Conservation (phyloP, 2,329 filamentous ascomycete genomes). For the Colletotrichum sp. region DNA sequence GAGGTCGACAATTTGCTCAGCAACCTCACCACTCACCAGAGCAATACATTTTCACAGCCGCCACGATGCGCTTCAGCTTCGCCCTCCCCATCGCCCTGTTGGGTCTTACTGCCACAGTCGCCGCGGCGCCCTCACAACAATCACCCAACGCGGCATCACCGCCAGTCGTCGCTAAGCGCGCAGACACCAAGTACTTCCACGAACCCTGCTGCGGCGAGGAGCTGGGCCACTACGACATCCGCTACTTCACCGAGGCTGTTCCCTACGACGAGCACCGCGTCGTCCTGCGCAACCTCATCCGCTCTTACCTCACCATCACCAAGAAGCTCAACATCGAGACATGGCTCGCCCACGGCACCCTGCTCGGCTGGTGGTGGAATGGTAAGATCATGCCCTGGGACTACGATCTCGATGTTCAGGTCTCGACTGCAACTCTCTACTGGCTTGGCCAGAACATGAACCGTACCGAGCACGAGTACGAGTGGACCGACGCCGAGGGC, state of each 20-base stretch:
- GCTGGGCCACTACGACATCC: constrained; percentile 75
- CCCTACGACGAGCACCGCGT: constrained; percentile 70
- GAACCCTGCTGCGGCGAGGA: constrained; percentile 66
- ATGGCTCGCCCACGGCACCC: constrained; percentile 85
- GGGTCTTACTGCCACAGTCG: background rate
- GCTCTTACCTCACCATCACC: constrained; percentile 75
- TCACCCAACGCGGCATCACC: background rate
- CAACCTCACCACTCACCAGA: background rate
- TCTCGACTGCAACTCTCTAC: constrained; percentile 69
- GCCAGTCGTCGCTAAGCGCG: constrained; percentile 3
- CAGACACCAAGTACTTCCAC: constrained; percentile 63
- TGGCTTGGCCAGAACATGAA: constrained; percentile 72
- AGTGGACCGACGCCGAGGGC: constrained; percentile 46
- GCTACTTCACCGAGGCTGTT: constrained; percentile 70
- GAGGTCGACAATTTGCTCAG: background rate
- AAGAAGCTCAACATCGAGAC: constrained; percentile 72
- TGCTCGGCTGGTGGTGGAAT: constrained; percentile 93
- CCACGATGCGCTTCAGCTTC: constrained; percentile 7
- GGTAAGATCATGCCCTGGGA: constrained; percentile 81
- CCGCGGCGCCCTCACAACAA: constrained; percentile 6
- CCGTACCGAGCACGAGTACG: constrained; percentile 67
- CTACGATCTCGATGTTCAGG: constrained; percentile 83
- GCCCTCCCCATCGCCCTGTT: background rate
- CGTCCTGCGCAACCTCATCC: constrained; percentile 72
- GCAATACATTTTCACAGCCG: background rate